These are phyloP conservation scores for Echinosophora koreensis DNA, from an alignment of 306 rosid species.

Conservation along the genomic window DNA sequence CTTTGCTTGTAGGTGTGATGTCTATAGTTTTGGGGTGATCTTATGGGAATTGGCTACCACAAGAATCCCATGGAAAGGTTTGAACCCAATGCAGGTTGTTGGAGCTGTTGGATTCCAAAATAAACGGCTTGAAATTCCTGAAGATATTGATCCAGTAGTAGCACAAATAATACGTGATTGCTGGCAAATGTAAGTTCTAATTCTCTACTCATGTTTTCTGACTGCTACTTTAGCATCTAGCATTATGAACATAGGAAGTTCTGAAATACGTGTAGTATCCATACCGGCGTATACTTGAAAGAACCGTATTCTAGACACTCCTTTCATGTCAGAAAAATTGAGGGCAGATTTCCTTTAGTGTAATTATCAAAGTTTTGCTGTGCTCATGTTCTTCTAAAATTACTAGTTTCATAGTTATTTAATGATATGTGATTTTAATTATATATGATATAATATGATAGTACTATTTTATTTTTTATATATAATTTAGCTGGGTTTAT, in stretches of 20 bases:
- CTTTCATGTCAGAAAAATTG: slow-evolving; percentile 35
- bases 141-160: slow-evolving; percentile 77
- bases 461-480: slow-evolving; percentile 6
- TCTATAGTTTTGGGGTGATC: slow-evolving; percentile 97
- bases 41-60: slow-evolving; percentile 90
- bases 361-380: background rate
- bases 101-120: slow-evolving; percentile 99
- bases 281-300: slow-evolving; percentile 24
- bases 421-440: slow-evolving; percentile 3
- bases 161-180: slow-evolving; percentile 88
- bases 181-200: slow-evolving; percentile 85
- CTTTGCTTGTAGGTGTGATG: slow-evolving; percentile 89
- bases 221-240: slow-evolving; percentile 26
- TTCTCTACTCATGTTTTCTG: slow-evolving; percentile 9
- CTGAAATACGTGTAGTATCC: slow-evolving; percentile 7
- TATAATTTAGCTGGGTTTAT: slow-evolving; percentile 41
- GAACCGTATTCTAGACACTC: slow-evolving; percentile 33
- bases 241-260: background rate
- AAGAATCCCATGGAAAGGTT: slow-evolving; percentile 89
- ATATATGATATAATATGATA: background rate
- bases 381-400: background rate
- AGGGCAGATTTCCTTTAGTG: background rate
- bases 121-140: slow-evolving; percentile 94
- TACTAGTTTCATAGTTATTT: slow-evolving; percentile 13
- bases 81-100: slow-evolving; percentile 99